Evolutionary conservation across 805 yeast genomes (phyloP), one percentile per base, ranked within the genome.

Genomic region (Wickerhamiella sorbophila): DNA sequence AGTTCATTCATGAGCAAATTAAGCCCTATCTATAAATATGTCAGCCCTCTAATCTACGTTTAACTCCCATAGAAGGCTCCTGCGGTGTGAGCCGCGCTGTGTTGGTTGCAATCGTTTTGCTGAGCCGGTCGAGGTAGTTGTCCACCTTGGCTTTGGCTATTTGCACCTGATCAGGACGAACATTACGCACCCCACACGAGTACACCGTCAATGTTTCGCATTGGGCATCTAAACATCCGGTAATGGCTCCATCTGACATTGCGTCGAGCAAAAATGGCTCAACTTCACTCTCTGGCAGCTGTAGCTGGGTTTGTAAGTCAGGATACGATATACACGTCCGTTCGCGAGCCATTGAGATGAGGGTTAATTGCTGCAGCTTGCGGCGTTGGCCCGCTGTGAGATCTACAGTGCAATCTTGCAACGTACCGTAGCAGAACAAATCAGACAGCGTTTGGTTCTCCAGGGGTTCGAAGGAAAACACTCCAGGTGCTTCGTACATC

Each of bases 141-240:
- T 39, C 39, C 32, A 51, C 48, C 19, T 39, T 41, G 8, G 16
- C 33, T 4, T 36, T 39, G 18, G 54, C 44, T 26, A 41, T 44
- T 5, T 34, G 40, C 20, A 51, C 42, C 19, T 48, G 41, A 5
- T 31, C 43, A 10, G 39, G 37, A n/a, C 46, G 45, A 14, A 48
- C 49, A n/a, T 48, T 53, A 5, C 53, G 46, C 15, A 45, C 46
- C 15, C 46, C 31, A 17, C 47, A 43, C 5, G 44, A 40, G 21
- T 47, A 39, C 14, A 55, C 45, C 24, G 48, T 47, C 5, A 55
- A 31, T 17, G 24, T 40, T 31, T 37, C 41, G 18, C 37, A 24
- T 43, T 44, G 45, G n/a, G 55, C 49, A 42, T 57, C 56, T 22
- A 55, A 33, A 29, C 36, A 26, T 18, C 59, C 60, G 16, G 17